Conservation (phyloP, 2,329 filamentous ascomycete species). For the Ophiocordyceps unilateralis region DNA sequence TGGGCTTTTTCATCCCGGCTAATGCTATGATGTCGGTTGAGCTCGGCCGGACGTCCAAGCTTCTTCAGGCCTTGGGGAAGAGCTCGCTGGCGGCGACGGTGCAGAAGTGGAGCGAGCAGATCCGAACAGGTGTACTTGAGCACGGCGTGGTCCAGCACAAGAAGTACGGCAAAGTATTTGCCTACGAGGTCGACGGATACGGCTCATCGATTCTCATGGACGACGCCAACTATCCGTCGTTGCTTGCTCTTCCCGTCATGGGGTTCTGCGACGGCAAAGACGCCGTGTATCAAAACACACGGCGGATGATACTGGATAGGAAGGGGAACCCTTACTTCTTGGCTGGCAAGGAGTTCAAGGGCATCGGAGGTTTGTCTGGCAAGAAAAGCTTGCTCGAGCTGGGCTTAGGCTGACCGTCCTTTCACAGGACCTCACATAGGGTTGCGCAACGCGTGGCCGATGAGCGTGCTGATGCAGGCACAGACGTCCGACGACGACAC, state of each 20-base stretch:
- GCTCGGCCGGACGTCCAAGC: conserved; percentile 52
- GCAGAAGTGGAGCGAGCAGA: conserved; percentile 39
- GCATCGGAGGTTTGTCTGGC: conserved; percentile 60
- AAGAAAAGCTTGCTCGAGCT: background rate
- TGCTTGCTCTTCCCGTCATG: conserved; percentile 62
- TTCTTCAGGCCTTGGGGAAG: conserved; percentile 47
- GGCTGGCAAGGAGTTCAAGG: conserved; percentile 56
- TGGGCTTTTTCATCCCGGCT: conserved; percentile 87
- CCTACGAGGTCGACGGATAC: conserved; percentile 78
- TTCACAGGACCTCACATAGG: conserved; percentile 51
- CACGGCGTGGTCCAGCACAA: conserved; percentile 66
- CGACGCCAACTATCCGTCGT: conserved; percentile 71
- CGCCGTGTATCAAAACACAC: conserved; percentile 69
- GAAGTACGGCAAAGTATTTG: conserved; percentile 63
- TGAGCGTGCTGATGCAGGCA: conserved; percentile 82
- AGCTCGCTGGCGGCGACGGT: conserved; percentile 34
- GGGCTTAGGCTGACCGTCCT: conserved; percentile 3
- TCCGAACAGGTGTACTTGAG: conserved; percentile 65
- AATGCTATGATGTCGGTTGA: conserved; percentile 96
- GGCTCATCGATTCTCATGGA: conserved; percentile 75
- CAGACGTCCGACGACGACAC: conserved; percentile 72
- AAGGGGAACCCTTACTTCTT: conserved; percentile 80
- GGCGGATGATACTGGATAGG: conserved; percentile 57
- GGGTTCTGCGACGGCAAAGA: conserved; percentile 54
- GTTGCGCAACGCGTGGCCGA: conserved; percentile 85